phyloP scores from a whole-genome alignment of 2,329 filamentous ascomycete genomes.

The Lizonia empirigonia region DNA sequence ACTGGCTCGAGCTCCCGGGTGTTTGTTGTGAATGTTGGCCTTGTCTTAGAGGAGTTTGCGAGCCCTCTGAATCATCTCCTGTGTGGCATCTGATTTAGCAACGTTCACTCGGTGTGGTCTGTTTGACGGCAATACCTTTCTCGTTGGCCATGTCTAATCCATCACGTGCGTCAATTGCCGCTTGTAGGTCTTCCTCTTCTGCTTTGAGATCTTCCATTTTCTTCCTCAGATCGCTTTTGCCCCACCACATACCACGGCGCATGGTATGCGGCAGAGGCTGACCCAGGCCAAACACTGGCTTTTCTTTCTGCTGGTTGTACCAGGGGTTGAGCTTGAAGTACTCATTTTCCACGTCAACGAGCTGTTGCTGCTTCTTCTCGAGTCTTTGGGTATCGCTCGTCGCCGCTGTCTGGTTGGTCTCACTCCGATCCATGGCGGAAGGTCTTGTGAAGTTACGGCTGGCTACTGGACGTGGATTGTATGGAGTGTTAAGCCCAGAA shows the following conservation, averaged over 20 bases:
- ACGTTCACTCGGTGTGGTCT: too few relatives aligned
- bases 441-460: conserved; percentile 14
- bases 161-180: conserved; percentile 27
- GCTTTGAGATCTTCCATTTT: conserved; percentile 31
- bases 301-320: conserved; percentile 59
- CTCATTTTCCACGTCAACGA: conserved; percentile 55
- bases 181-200: conserved; percentile 14
- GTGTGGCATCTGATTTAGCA: conserved; percentile 6
- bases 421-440: conserved; percentile 18
- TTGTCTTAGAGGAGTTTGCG: conserved; percentile 12
- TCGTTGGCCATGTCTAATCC: conserved; percentile 20
- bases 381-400: conserved; percentile 23
- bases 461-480: conserved; percentile 9
- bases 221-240: conserved; percentile 52
- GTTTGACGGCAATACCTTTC: too few relatives aligned
- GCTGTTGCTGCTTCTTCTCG: conserved; percentile 35
- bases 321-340: conserved; percentile 61
- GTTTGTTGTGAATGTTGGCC: neutral
- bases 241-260: conserved; percentile 57
- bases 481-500: conserved; percentile 6
- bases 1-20: conserved; percentile 6
- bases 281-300: conserved; percentile 61
- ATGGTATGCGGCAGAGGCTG: conserved; percentile 61
- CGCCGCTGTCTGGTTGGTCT: conserved; percentile 21
- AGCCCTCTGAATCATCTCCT: conserved; percentile 24